A percentile compares a stretch with the other conserved stretches of the same genome.
phyloP scores from a whole-genome alignment of 2,329 filamentous ascomycete species.

The Lasiodiplodia sp. region DNA sequence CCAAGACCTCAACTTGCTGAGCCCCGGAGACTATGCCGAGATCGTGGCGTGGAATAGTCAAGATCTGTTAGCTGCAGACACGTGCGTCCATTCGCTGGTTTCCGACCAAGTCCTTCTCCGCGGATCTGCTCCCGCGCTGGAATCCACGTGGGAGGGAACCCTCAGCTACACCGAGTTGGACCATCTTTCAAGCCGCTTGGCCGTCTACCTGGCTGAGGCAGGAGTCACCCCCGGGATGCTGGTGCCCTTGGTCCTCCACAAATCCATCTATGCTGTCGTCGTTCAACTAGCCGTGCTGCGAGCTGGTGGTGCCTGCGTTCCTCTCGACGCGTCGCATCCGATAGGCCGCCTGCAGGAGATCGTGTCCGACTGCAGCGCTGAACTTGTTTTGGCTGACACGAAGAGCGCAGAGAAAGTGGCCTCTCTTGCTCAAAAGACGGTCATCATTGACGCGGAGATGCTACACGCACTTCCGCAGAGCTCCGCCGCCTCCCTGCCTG shows the following conservation, averaged over 20 bases:
- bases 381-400: background rate
- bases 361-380: background rate
- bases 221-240: background rate
- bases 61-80: background rate
- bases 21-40: too few species aligned
- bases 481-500: background rate
- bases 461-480: conserved; percentile 52
- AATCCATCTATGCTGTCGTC: conserved; percentile 45
- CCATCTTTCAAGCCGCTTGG: background rate
- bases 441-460: conserved; percentile 48
- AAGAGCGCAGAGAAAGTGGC: conserved; percentile 56
- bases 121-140: background rate
- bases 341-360: background rate
- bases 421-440: conserved; percentile 52
- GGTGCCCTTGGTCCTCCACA: conserved; percentile 39
- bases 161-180: background rate
- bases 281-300: conserved; percentile 49
- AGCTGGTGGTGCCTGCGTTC: conserved; percentile 35
- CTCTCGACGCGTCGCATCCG: conserved; percentile 5
- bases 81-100: background rate
- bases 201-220: background rate
- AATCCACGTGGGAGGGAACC: background rate
- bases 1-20: too few species aligned
- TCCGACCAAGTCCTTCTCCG: too few species aligned
- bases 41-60: too few species aligned